These are phyloP conservation scores for Phytophthora melonis DNA, from an alignment of 352 stramenopile genomes.

Conservation along the genomic window DNA sequence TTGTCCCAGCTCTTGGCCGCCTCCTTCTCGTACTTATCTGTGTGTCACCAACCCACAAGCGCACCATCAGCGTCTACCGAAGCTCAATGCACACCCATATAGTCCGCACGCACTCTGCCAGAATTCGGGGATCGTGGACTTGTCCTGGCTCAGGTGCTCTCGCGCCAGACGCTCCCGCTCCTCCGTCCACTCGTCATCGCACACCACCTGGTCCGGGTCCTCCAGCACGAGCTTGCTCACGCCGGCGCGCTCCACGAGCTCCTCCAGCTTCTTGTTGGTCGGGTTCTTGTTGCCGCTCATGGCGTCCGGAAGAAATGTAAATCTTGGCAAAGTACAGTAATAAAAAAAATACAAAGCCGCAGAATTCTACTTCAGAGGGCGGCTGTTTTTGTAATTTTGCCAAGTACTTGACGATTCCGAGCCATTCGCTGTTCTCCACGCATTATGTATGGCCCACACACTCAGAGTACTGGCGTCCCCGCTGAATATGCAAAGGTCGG, in stretches of 20 bases:
- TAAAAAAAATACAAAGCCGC: too few species aligned
- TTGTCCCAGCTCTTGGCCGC: conserved; percentile 93
- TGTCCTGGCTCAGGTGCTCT: conserved; percentile 77
- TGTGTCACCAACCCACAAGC: background rate
- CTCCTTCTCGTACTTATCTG: conserved; percentile 86
- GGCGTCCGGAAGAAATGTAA: background rate
- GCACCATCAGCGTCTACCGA: background rate
- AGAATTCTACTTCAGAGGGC: too few species aligned
- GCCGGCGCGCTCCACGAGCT: conserved; percentile 80
- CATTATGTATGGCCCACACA: too few species aligned
- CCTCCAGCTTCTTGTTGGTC: conserved; percentile 80
- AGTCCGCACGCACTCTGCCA: conserved; percentile 66
- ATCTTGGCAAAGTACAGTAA: too few species aligned
- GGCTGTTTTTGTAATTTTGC: too few species aligned
- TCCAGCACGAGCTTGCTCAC: conserved; percentile 72
- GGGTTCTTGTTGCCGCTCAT: conserved; percentile 62
- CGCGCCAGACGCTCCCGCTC: conserved; percentile 78
- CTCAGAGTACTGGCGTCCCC: too few species aligned
- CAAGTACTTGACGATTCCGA: too few species aligned
- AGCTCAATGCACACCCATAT: background rate
- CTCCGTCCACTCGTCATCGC: conserved; percentile 85
- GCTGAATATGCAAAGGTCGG: too few species aligned
- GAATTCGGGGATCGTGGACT: conserved; percentile 79
- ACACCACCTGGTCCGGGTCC: conserved; percentile 71
- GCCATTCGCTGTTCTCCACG: too few species aligned